Evolutionary conservation across 202 grass and related monocot genomes (phyloP), one percentile per base, ranked within the genome.

Genomic region (Brachypodium distachyon): DNA sequence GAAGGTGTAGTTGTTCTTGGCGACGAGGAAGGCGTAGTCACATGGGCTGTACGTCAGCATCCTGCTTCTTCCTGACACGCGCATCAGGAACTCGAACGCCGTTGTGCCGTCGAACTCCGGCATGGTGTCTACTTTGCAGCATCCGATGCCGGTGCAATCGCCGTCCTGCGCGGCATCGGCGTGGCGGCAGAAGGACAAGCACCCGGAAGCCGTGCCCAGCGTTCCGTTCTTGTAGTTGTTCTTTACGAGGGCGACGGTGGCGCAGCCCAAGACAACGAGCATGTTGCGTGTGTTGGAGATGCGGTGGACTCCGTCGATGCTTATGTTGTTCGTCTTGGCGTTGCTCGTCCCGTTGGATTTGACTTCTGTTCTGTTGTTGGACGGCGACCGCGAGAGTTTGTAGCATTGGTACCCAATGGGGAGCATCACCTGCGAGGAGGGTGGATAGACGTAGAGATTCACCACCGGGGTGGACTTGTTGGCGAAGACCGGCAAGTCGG

Each of bases 21-120:
- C 73, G 7, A 76, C 72, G 32, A 93, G 50, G 52, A 93, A 89
- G 1, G 57, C 80, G 8, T 84, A 72, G 61, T 74, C 82, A 23
- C 86, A 87, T 3, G 53, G 86, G 61, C 54, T 86, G 63, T 69
- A 73, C 17, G 71, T 18, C 38, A 22, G 1, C 12, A 25, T 11
- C 2, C 44, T 5, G 5, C 44, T 18, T 1, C 18, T 18, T 1
- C 46, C 47, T 23, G 19, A 52, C 22, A 19, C 22, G n/a, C n/a
- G n/a, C n/a, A n/a, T 23, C 8, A 9, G 19, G 78, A 70, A 83
- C 5, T 3, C 0, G 4, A 84, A 22, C 2, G 0, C 0, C 2
- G 0, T 1, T 77, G 50, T 47, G 51, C 71, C 72, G 10, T 12
- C 58, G 23, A 90, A 25, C 16, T 67, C 77, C 3, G 58, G 50